These are phyloP conservation scores for Metarhizium sp. DNA, from an alignment of 2,329 filamentous ascomycete species.

Conservation along the genomic window DNA sequence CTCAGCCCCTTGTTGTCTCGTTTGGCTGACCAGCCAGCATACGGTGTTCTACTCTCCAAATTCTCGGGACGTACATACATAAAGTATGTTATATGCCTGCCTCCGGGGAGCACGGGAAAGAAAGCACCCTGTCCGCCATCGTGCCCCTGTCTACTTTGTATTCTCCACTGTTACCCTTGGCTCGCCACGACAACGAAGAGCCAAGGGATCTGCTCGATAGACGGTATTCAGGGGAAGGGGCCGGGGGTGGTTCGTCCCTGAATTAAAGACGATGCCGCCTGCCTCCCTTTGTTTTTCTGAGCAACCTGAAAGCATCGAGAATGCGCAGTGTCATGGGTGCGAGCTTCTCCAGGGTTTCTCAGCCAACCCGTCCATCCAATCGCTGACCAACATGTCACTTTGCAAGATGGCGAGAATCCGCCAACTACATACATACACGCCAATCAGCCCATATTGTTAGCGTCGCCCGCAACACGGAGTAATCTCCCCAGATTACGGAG, in stretches of 20 bases:
- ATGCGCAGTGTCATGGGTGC: neutral
- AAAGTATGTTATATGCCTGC: no score
- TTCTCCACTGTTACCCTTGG: neutral
- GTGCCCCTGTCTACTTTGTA: neutral
- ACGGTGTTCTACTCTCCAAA: neutral
- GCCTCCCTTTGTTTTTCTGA: neutral
- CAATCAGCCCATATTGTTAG: neutral
- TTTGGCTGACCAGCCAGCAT: neutral
- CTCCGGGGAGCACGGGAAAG: neutral
- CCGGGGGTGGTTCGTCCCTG: neutral
- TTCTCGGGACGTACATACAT: neutral
- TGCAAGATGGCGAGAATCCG: neutral
- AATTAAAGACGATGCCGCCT: neutral
- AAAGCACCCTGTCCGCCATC: neutral
- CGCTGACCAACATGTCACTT: neutral
- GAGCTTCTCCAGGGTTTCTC: neutral
- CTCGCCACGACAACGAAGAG: neutral
- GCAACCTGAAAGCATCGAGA: neutral
- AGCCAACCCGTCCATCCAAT: neutral
- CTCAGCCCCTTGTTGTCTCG: neutral
- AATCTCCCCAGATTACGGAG: neutral
- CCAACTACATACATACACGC: neutral
- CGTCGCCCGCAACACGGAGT: neutral
- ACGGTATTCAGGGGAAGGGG: neutral
- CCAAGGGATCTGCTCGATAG: neutral